Evolutionary conservation across 768 basidiomycete species (phyloP).

Genomic region (Leccinum pellstonianum): DNA sequence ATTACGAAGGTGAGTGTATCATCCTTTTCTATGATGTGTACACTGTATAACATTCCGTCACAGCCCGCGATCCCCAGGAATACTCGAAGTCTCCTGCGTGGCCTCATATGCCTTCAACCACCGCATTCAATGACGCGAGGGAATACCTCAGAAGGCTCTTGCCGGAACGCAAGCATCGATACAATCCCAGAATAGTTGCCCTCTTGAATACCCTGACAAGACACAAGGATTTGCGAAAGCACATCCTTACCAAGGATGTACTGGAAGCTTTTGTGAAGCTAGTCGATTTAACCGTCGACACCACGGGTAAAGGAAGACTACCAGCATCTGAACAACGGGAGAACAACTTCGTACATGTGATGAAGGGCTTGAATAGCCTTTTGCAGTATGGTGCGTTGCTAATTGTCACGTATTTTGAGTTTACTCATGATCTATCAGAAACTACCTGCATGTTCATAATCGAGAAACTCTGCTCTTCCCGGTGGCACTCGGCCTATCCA

Average conservation of each 20-base stretch:
- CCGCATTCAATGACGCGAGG: constrained; percentile 17
- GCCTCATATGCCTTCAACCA: neutral
- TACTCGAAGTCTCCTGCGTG: neutral
- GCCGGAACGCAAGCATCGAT: constrained; percentile 13
- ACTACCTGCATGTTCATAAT: constrained; percentile 7
- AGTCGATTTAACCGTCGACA: constrained; percentile 10
- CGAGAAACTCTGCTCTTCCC: neutral
- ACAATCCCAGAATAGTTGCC: constrained; percentile 21
- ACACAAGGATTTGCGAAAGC: constrained; percentile 14
- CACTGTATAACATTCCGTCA: neutral
- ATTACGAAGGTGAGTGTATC: constrained; percentile 19
- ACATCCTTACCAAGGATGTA: constrained; percentile 16
- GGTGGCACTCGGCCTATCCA: too few relatives aligned
- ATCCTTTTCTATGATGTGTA: neutral
- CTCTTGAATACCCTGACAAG: constrained; percentile 23
- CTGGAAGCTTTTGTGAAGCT: constrained; percentile 12
- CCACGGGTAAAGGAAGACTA: too few relatives aligned
- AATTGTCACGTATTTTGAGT: neutral
- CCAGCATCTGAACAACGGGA: neutral
- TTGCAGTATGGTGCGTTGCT: constrained; percentile 15
- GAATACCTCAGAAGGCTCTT: constrained; percentile 11
- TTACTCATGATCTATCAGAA: constrained; percentile 2
- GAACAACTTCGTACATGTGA: constrained; percentile 17
- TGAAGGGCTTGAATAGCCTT: constrained; percentile 21
- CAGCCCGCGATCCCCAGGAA: constrained; percentile 9